Evolutionary conservation across 2,329 filamentous ascomycete species (phyloP).

Genomic region (Fusarium papillatum): DNA sequence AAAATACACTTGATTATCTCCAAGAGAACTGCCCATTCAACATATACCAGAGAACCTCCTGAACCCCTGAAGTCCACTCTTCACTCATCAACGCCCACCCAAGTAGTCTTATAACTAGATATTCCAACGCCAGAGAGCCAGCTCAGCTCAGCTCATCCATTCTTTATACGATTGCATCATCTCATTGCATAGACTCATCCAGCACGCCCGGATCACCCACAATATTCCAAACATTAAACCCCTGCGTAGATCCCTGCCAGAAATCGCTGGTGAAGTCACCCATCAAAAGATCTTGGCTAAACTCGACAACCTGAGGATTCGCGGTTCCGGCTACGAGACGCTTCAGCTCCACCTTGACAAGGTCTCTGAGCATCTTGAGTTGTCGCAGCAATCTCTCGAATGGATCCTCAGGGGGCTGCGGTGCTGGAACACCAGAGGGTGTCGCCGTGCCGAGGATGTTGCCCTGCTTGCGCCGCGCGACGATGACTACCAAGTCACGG

Average conservation of each 20-base stretch:
- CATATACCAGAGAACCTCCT: not conserved
- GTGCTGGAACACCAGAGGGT: constrained; percentile 15
- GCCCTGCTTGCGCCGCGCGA: constrained; percentile 46
- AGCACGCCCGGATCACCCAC: constrained; percentile 44
- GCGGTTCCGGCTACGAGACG: constrained; percentile 39
- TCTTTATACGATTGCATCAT: not conserved
- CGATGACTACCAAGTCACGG: constrained; percentile 46
- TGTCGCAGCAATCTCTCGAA: constrained; percentile 49
- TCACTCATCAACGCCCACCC: not conserved
- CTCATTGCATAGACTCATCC: constrained; percentile 25
- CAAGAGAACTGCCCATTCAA: constrained; percentile 7
- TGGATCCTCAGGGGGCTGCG: constrained; percentile 45
- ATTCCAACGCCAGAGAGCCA: constrained; percentile 4
- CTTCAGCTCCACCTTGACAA: constrained; percentile 49
- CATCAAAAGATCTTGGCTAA: constrained; percentile 39
- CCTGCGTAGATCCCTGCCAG: constrained; percentile 41
- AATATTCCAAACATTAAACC: constrained; percentile 44
- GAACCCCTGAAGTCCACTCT: not conserved
- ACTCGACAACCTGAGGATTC: constrained; percentile 30
- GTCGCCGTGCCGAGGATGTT: constrained; percentile 29
- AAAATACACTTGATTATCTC: constrained; percentile 10
- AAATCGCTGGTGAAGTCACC: constrained; percentile 42
- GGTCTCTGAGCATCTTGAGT: constrained; percentile 46
- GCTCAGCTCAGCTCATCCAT: not conserved
- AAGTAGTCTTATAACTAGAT: not conserved